These are phyloP conservation scores for Cornus suecica DNA, from an alignment of 148 eudicot genomes.

Conservation along the genomic window DNA sequence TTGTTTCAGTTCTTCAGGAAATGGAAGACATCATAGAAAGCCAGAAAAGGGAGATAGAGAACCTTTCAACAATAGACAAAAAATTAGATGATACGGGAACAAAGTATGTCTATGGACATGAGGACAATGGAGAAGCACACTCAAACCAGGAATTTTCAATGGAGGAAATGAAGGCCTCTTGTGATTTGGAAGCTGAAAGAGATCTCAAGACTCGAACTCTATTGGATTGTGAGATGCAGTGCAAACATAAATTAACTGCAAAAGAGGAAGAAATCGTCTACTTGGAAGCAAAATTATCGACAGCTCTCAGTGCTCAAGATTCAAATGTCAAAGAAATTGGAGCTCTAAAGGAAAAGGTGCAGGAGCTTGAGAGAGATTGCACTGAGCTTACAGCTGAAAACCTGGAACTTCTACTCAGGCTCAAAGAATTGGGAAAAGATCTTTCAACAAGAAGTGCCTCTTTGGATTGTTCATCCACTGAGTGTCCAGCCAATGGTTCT, in stretches of 20 bases:
- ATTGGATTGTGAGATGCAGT: constrained; percentile 45
- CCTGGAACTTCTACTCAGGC: constrained; percentile 52
- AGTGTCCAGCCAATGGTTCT: constrained; percentile 13
- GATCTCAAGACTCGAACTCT: constrained; percentile 26
- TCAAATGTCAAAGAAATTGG: constrained; percentile 36
- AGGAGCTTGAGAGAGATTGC: constrained; percentile 74
- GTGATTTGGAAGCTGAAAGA: constrained; percentile 26
- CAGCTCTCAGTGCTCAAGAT: constrained; percentile 18
- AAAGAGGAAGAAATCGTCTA: constrained; percentile 61
- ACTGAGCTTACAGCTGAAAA: constrained; percentile 79
- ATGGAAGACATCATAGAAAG: constrained; percentile 73
- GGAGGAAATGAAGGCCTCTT: no score
- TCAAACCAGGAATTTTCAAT: neutral
- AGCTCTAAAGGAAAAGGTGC: constrained; percentile 48
- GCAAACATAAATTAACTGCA: constrained; percentile 38
- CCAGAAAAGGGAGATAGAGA: constrained; percentile 72
- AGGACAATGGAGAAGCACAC: neutral
- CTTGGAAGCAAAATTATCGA: constrained; percentile 44
- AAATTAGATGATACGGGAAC: constrained; percentile 22
- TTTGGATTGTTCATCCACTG: constrained; percentile 21
- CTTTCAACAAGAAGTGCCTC: constrained; percentile 15
- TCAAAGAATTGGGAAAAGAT: constrained; percentile 37
- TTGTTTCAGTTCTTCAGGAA: constrained; percentile 78
- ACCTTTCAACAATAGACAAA: constrained; percentile 45
- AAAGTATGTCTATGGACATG: neutral